A percentile compares a stretch with the other conserved stretches of the same genome.
These are phyloP conservation scores for Blastocystis sp. DNA, from an alignment of 352 stramenopile species.

Conservation along the genomic window DNA sequence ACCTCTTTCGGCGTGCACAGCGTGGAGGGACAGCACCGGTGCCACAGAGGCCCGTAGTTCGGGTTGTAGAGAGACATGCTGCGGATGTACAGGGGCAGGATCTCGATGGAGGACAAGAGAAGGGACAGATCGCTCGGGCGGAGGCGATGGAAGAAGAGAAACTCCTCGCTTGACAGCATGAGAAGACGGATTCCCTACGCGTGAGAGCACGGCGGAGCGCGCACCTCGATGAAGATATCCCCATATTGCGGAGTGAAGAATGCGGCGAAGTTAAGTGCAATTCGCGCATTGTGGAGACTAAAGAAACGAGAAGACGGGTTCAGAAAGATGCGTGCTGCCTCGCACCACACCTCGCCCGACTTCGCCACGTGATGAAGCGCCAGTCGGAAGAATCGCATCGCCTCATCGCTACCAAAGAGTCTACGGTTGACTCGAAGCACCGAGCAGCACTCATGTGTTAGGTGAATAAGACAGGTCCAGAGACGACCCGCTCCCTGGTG, in stretches of 20 bases:
- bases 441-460: conserved; percentile 8
- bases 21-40: background rate
- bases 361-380: conserved; percentile 86
- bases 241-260: conserved; percentile 89
- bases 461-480: conserved; percentile 42
- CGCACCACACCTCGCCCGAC: conserved; percentile 88
- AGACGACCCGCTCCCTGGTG: conserved; percentile 21
- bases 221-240: conserved; percentile 84
- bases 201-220: background rate
- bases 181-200: conserved; percentile 43
- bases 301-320: conserved; percentile 85
- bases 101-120: background rate
- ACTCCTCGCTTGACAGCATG: conserved; percentile 15
- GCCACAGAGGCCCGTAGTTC: conserved; percentile 63
- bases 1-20: background rate
- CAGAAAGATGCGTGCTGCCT: conserved; percentile 80
- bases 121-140: background rate
- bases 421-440: background rate
- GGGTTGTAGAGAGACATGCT: conserved; percentile 7
- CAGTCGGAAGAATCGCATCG: conserved; percentile 76
- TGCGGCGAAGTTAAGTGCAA: conserved; percentile 85
- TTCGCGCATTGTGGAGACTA: conserved; percentile 79
- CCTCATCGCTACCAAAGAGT: conserved; percentile 78
- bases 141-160: conserved; percentile 13
- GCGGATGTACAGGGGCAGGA: background rate